A percentile compares a stretch with the other conserved stretches of the same genome.
These are phyloP conservation scores for Globisporangium viniferum DNA, from an alignment of 352 stramenopile species.

Conservation along the genomic window DNA sequence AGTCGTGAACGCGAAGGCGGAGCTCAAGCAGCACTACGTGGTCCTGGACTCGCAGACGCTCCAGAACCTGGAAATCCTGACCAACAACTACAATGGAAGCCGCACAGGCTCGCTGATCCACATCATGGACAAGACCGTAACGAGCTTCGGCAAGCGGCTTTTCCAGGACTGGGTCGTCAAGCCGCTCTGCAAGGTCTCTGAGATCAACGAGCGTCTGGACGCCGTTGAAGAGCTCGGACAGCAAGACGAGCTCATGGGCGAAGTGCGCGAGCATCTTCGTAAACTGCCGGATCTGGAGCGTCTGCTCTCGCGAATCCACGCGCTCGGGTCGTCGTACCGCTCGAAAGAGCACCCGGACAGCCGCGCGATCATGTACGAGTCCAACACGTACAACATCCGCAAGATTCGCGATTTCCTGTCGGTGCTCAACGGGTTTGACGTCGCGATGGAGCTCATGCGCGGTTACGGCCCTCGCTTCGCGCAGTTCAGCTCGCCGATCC, in stretches of 20 bases:
- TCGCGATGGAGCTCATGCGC: constrained; percentile 76
- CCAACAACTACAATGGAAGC: constrained; percentile 89
- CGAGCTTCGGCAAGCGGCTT: constrained; percentile 93
- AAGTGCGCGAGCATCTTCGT: constrained; percentile 83
- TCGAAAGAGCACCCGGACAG: constrained; percentile 92
- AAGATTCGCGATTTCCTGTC: constrained; percentile 95
- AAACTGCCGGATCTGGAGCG: constrained; percentile 96
- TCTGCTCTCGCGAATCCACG: constrained; percentile 95
- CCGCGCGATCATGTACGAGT: constrained; percentile 98
- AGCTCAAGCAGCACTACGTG: constrained; percentile 86
- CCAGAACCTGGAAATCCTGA: constrained; percentile 95
- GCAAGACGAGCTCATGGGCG: constrained; percentile 61
- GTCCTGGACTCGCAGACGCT: constrained; percentile 96
- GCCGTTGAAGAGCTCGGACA: constrained; percentile 94
- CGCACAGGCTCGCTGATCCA: constrained; percentile 91
- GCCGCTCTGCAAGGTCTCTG: constrained; percentile 91
- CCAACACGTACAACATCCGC: constrained; percentile 94
- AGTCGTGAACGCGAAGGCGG: constrained; percentile 30
- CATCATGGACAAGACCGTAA: constrained; percentile 89
- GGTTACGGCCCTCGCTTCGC: constrained; percentile 74
- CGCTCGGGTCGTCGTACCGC: constrained; percentile 87
- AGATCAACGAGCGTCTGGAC: constrained; percentile 96
- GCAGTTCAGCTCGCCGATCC: constrained; percentile 51
- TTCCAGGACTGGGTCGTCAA: constrained; percentile 97
- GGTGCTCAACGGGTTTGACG: constrained; percentile 89